Base-by-base conservation (phyloP, 1,139 yeast genomes). In the Arxiozyma bovina region DNA sequence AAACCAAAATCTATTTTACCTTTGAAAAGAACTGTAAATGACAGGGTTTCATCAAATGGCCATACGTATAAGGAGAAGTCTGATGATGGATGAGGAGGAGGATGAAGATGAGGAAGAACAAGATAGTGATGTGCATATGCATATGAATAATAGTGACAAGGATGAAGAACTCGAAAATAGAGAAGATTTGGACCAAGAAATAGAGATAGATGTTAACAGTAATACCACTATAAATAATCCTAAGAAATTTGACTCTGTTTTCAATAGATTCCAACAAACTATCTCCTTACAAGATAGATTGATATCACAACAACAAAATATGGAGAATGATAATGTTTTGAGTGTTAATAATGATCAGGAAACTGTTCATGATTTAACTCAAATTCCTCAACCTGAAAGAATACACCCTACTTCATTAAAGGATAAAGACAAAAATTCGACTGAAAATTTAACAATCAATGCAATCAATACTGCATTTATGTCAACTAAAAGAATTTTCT, bases 371-470 rank as follows among this genome's bases (percentile, higher is more conserved):
- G 84, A 81, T 48, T 74, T 91, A 50, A 84, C 78, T 3, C 96
- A 96, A 15, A 73, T 91, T 52, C 97, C 97, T 0, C 96, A 89
- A 68, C 95, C 94, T 0, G 81, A 74, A 48, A 60, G 57, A 48
- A 56, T 60, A 48, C n/a, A 34, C 18, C 42, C 49, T n/a, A 21
- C 5, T 30, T 38, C 54, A n/a, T 46, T 53, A 15, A 45, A 42
- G 11, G 42, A 49, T 27, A 66, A 73, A 4, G 64, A 78, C 17
- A 72, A 71, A 23, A n/a, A 34, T 25, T 25, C 23, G 17, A 67
- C 75, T 4, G 52, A 42, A 23, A 27, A n/a, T 18, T 70, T 58
- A 17, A 52, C 51, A 6, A 59, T 58, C 38, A 56, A 59, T 50
- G 64, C 63, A 48, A 34, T 45, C 5, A 56, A 63, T 11, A 61